Base-by-base conservation (phyloP, 2,329 filamentous ascomycete species). In the Rugonectria rugulosa region DNA sequence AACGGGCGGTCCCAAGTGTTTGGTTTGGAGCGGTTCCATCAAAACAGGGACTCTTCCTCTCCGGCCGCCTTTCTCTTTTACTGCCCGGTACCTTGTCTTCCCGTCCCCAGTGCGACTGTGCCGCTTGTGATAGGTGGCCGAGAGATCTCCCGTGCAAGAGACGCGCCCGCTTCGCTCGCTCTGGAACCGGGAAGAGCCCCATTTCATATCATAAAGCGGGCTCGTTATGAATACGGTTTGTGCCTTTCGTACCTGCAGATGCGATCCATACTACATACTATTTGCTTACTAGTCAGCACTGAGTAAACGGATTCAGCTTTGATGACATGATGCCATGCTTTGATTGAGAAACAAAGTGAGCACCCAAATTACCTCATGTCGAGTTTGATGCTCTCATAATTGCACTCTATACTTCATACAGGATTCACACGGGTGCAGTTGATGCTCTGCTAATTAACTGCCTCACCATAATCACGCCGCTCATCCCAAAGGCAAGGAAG, bases 11-110 rank as follows among this genome's bases (percentile, higher is more conserved):
- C 61, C 60, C 59, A 61, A 53, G 57, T 61, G 62, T 70, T 72
- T 71, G 56, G 64, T 72, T 72, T 69, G 66, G 67, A 64, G 57
- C 63, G 58, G 60, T 59, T 64, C 60, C 58, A 60, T 70, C 63
- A 64, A 71, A 71, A 71, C 68, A 55, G 51, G 36, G 36, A 12
- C 19, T 40, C 37, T 21, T 40, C 47, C 42, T 51, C 32, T 31
- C 56, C 36, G 23, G 23, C 42, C 17, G 26, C 40, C 41, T 38
- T 52, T 47, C 52, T 26, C 41, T 43, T n/a, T 43, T 46, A 24
- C 24, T 45, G 41, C 38, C 41, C 40, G 40, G 36, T 50, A 41
- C 48, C 48, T 29, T 50, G 53, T 32, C 46, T 44, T 40, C 46
- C 53, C 53, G 41, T 46, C 29, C 36, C 43, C 41, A 40, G 27